These are phyloP conservation scores for Monilinia laxa DNA, from an alignment of 2,329 filamentous ascomycete genomes.

Conservation along the genomic window DNA sequence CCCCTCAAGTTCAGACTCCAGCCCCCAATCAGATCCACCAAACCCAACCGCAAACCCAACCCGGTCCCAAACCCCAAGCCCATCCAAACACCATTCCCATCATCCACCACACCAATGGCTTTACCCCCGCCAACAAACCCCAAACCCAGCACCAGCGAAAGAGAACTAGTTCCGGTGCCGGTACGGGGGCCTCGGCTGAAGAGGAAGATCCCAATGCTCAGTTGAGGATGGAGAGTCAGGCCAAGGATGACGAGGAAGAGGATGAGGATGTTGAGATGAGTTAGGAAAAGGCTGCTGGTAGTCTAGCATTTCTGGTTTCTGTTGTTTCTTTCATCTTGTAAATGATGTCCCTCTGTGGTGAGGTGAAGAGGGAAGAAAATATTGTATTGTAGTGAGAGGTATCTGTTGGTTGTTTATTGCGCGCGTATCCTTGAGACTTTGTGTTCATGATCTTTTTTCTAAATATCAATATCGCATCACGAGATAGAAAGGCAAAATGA, in stretches of 20 bases:
- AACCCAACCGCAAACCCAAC: background rate
- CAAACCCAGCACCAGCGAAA: conserved; percentile 35
- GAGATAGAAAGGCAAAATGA: background rate
- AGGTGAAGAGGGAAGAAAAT: background rate
- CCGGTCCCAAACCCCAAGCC: background rate
- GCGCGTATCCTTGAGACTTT: background rate
- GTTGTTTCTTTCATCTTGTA: background rate
- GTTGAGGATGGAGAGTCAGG: conserved; percentile 37
- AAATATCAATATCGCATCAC: background rate
- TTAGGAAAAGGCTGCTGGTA: conserved; percentile 13
- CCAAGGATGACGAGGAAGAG: background rate
- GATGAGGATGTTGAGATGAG: conserved; percentile 39
- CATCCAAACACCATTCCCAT: background rate
- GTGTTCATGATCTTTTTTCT: background rate
- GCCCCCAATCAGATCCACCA: background rate
- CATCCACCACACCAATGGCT: conserved; percentile 32
- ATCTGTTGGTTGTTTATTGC: background rate
- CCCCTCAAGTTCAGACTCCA: background rate
- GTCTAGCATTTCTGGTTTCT: background rate
- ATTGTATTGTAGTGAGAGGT: background rate
- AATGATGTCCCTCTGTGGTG: too few species aligned
- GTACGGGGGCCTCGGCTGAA: conserved; percentile 25
- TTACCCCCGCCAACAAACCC: conserved; percentile 38
- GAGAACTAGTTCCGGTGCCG: conserved; percentile 22
- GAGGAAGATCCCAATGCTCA: conserved; percentile 39